Base-by-base conservation (phyloP, 352 stramenopile species). In the Globisporangium barbulae region DNA sequence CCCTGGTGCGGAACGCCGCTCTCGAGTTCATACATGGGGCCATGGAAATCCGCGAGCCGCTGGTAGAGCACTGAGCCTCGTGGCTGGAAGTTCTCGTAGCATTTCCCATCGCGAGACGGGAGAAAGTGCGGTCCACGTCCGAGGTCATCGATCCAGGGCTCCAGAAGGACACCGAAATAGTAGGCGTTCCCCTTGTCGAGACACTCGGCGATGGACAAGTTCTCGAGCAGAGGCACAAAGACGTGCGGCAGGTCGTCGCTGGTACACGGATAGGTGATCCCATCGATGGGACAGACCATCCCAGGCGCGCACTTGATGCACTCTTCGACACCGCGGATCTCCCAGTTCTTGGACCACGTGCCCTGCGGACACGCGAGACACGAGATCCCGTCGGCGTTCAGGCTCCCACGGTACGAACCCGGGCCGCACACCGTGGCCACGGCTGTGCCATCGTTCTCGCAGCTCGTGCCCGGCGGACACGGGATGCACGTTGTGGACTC, bases 261-360 rank as follows among this genome's bases (percentile, higher is more conserved):
- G 8, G 82, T 91, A 62, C 97, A 99, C 15, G 97, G 97, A 61
- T 90, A 83, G 13, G 91, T 98, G 78, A 98, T 99, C 10, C 94
- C 96, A 60, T 99, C 95, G 28, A 98, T 89, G 9, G 92, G 85
- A 60, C 96, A 99, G 2, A 98, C 91, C 0, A 90, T 83, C 13
- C 96, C 96, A 6, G 97, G 90, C 0, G 96, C 84, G 76, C 96
- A 99, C 25, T 83, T 76, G 6, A 80, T 91, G 72, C 96, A 99
- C 67, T 98, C 94, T 33, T 91, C 83, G 35, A 96, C 85, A n/a
- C 97, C 89, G 53, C 95, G 86, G 3, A 99, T 73, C 53, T 98
- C 93, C 94, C 96, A 99, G 75, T 99, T 99, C 75, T 99, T 99
- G 17, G 90, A 98, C 97, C 97, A 99, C 12, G 93, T 98, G 6